phyloP scores from a whole-genome alignment of 108 stramenopile genomes.

The Fragilariopsis cylindrus region DNA sequence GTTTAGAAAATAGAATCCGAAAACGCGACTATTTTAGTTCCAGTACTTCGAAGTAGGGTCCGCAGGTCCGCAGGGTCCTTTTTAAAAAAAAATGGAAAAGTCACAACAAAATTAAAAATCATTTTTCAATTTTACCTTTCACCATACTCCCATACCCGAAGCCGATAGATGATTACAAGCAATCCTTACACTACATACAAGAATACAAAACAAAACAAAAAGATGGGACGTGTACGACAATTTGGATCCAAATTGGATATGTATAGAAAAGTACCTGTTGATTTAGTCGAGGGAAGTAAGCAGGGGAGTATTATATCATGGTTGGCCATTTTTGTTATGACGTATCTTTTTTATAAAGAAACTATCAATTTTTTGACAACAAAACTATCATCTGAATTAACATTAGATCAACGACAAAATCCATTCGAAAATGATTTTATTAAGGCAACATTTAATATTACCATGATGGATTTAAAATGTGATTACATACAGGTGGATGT shows the following conservation, averaged over 20 bases:
- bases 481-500: constrained; percentile 82
- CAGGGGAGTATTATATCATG: constrained; percentile 71
- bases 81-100: too few species aligned
- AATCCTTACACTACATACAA: too few species aligned
- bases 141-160: too few species aligned
- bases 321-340: constrained; percentile 61
- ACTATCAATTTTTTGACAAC: constrained; percentile 80
- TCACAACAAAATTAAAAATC: too few species aligned
- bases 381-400: constrained; percentile 29
- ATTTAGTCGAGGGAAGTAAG: constrained; percentile 72
- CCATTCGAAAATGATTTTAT: constrained; percentile 40
- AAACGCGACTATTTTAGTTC: neutral
- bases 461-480: constrained; percentile 89
- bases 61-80: too few species aligned
- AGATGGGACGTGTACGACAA: constrained; percentile 15
- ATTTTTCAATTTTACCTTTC: too few species aligned
- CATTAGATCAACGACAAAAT: constrained; percentile 19
- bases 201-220: neutral
- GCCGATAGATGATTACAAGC: too few species aligned
- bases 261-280: constrained; percentile 83
- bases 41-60: neutral
- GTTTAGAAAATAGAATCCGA: too few species aligned
- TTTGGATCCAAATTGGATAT: constrained; percentile 68
- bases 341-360: constrained; percentile 81
- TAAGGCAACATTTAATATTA: constrained; percentile 89